Percentiles rank a stretch among this genome's conserved stretches.
Conservation (phyloP, 257 asterid species). For the Gardenia jasminoides region DNA sequence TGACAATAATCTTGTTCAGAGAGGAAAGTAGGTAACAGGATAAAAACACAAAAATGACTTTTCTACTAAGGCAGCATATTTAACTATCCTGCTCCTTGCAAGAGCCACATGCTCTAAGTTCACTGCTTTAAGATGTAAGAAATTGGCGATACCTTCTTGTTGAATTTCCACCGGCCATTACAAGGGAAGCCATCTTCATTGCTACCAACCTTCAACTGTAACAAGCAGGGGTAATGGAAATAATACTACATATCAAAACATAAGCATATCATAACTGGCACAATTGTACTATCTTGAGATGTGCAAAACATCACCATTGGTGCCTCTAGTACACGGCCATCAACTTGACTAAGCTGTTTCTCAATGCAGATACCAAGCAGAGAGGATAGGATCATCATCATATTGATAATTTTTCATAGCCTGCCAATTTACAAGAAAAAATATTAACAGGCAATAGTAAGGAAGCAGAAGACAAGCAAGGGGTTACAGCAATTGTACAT, state of each 20-base stretch:
- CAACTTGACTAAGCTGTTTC: conserved; percentile 56
- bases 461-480: conserved; percentile 7
- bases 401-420: conserved; percentile 51
- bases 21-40: neutral
- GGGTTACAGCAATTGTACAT: conserved; percentile 44
- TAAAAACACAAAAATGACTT: no score
- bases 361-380: conserved; percentile 72
- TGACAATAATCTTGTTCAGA: neutral
- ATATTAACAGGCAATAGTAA: conserved; percentile 25
- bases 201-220: conserved; percentile 80
- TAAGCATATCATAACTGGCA: conserved; percentile 12
- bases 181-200: conserved; percentile 61
- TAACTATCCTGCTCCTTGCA: neutral
- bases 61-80: neutral
- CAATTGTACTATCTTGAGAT: conserved; percentile 2
- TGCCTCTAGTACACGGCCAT: conserved; percentile 75
- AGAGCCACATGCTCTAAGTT: neutral
- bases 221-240: conserved; percentile 21
- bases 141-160: conserved; percentile 56
- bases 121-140: neutral
- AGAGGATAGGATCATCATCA: conserved; percentile 70
- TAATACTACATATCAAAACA: conserved; percentile 15
- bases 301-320: conserved; percentile 45
- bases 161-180: conserved; percentile 91
- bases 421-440: conserved; percentile 37